phyloP scores from a whole-genome alignment of 192 early-diverging fungal genomes.

The Entomortierella parvispora region DNA sequence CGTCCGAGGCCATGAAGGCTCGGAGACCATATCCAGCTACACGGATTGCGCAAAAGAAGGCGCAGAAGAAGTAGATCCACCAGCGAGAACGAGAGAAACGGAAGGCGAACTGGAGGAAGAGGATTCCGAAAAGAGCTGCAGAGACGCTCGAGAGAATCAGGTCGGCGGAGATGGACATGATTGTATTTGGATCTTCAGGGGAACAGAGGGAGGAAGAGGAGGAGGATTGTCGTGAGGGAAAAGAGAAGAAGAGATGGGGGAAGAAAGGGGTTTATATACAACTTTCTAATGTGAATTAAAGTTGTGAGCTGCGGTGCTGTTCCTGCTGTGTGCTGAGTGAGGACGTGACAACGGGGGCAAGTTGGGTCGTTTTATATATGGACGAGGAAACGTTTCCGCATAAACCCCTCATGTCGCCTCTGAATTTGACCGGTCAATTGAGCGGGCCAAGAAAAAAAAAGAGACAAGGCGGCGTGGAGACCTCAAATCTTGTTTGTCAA shows the following conservation, averaged over 20 bases:
- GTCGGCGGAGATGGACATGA: slow-evolving; percentile 22
- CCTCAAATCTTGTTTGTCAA: not conserved
- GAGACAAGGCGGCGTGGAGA: no score
- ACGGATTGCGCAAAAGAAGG: slow-evolving; percentile 28
- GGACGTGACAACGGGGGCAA: not conserved
- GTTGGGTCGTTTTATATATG: not conserved
- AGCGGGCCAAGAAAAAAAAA: no score
- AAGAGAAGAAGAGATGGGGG: not conserved
- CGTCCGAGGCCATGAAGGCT: slow-evolving; percentile 5
- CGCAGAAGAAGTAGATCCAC: slow-evolving; percentile 22
- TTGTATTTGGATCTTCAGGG: not conserved
- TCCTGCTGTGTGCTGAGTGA: no score
- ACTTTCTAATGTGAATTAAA: no score
- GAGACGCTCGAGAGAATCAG: slow-evolving; percentile 23
- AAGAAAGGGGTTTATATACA: not conserved
- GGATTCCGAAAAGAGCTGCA: not conserved
- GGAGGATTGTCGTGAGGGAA: not conserved
- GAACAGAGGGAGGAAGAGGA: not conserved
- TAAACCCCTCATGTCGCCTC: no score
- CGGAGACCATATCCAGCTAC: slow-evolving; percentile 23
- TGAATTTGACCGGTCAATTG: no score
- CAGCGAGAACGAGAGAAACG: slow-evolving; percentile 16
- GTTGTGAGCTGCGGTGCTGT: no score
- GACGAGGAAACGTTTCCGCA: not conserved
- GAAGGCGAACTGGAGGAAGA: slow-evolving; percentile 17